Evolutionary conservation across 2,329 filamentous ascomycete genomes (phyloP), one percentile per base, ranked within the genome.

Genomic region (Ascomycota sp.): DNA sequence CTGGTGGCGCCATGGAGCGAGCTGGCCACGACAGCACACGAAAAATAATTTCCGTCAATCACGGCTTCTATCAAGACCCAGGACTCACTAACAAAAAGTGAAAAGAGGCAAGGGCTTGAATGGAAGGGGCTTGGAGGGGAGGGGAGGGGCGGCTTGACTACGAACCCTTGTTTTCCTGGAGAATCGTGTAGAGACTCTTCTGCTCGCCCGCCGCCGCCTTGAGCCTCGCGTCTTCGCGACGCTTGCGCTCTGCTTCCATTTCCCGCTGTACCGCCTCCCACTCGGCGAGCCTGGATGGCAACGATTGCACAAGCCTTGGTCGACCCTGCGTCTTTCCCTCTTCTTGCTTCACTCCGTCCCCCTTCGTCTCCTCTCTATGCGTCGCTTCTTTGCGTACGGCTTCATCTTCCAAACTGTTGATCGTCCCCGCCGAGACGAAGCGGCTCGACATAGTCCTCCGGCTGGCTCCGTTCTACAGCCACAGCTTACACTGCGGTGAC

Each of bases 161-260:
- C 10, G 23, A 17, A 76, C 73, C 75, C 68, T 85, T 86, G 51
- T 89, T 89, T 26, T 75, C 79, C 52, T 86, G 75, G 30, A 89
- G 51, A 2, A 78, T 63, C 26, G 85, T 80, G 46, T 65, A 89
- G 20, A 89, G 58, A 30, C 63, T 73, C 51, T 65, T 72, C 40
- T 75, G 66, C 22, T 49, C 46, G 28, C 51, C 53, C 13, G 53
- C 47, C 2, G 55, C 56, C 23, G 50, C 51, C 36, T 48, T 44
- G 10, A 55, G 50, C 33, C 59, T 55, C 35, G 61, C 52, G 32
- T 67, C 63, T 20, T 65, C 61, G 34, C 69, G 63, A 33, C 55
- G 55, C 36, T 52, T 55, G 24, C 69, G 59, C 36, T 71, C 65
- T 8, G 62, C 63, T 12, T 76, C 73, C 12, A 83, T 59, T 36